A percentile compares a stretch with the other conserved stretches of the same genome.
Evolutionary conservation across 306 rosid genomes (phyloP).

Genomic region (Heteromeles arbutifolia): DNA sequence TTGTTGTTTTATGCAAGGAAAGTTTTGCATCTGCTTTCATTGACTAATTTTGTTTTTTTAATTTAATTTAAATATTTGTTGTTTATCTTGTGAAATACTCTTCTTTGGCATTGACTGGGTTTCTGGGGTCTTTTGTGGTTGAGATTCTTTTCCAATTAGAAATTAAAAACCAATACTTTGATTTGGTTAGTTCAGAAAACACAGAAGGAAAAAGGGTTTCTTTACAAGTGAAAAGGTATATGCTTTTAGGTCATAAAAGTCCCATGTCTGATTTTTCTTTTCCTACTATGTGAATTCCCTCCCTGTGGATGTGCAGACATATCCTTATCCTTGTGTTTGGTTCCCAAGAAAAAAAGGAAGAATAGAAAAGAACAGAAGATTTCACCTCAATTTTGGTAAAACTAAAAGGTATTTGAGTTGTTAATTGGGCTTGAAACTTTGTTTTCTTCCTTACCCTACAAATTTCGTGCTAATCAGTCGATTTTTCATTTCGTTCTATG

Average conservation of each 20-base stretch:
- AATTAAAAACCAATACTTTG: constrained; percentile 2
- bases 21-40: not conserved
- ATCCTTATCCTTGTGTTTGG: constrained; percentile 29
- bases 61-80: not conserved
- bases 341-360: constrained; percentile 36
- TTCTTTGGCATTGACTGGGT: constrained; percentile 25
- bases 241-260: constrained; percentile 35
- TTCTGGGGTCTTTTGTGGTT: constrained; percentile 22
- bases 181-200: constrained; percentile 12
- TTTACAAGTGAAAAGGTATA: constrained; percentile 30
- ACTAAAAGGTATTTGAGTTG: not conserved
- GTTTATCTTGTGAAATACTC: not conserved
- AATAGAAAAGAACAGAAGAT: constrained; percentile 20
- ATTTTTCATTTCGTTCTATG: not conserved
- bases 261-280: constrained; percentile 10
- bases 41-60: not conserved
- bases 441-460: not conserved
- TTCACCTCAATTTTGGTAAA: not conserved
- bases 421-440: constrained; percentile 7
- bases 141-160: constrained; percentile 6
- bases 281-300: constrained; percentile 21
- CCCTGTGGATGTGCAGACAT: constrained; percentile 26
- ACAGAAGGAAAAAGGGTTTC: constrained; percentile 30
- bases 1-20: not conserved
- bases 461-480: not conserved